These are phyloP conservation scores for Talaromyces piceae DNA, from an alignment of 2,329 filamentous ascomycete genomes.

Conservation along the genomic window DNA sequence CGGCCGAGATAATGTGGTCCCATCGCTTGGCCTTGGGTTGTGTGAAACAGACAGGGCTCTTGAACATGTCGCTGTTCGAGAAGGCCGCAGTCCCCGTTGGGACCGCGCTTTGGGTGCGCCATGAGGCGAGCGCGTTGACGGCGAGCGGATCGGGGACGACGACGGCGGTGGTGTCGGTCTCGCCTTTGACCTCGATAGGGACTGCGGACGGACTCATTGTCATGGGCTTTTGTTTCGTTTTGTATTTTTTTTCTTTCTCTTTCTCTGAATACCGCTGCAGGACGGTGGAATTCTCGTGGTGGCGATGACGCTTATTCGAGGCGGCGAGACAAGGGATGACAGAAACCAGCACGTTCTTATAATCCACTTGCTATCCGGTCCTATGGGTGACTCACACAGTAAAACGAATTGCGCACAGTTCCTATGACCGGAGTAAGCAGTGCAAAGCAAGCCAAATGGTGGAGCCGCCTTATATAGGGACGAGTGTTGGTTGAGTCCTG, in stretches of 20 bases:
- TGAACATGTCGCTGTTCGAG: slow-evolving; percentile 76
- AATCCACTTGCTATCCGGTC: not conserved
- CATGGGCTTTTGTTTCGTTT: not conserved
- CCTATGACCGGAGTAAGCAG: not conserved
- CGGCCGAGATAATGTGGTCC: slow-evolving; percentile 53
- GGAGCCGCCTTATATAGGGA: not conserved
- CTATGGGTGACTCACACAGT: not conserved
- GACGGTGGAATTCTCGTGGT: no score
- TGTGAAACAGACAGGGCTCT: slow-evolving; percentile 49
- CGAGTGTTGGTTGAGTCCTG: not conserved
- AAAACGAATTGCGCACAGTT: not conserved
- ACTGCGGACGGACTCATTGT: slow-evolving; percentile 25
- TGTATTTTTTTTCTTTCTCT: not conserved
- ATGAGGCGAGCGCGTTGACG: slow-evolving; percentile 58
- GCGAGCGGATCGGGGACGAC: slow-evolving; percentile 45
- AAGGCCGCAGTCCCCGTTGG: slow-evolving; percentile 69
- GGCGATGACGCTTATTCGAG: no score
- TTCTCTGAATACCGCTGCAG: no score
- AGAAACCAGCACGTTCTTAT: not conserved
- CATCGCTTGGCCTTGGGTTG: slow-evolving; percentile 76
- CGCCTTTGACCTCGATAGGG: slow-evolving; percentile 24
- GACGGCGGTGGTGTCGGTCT: slow-evolving; percentile 31
- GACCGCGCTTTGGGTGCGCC: slow-evolving; percentile 65
- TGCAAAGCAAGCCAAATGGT: not conserved
- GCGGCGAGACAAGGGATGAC: no score